Conservation (phyloP, 2,329 filamentous ascomycete genomes). For the Hypoxylon rubiginosum region DNA sequence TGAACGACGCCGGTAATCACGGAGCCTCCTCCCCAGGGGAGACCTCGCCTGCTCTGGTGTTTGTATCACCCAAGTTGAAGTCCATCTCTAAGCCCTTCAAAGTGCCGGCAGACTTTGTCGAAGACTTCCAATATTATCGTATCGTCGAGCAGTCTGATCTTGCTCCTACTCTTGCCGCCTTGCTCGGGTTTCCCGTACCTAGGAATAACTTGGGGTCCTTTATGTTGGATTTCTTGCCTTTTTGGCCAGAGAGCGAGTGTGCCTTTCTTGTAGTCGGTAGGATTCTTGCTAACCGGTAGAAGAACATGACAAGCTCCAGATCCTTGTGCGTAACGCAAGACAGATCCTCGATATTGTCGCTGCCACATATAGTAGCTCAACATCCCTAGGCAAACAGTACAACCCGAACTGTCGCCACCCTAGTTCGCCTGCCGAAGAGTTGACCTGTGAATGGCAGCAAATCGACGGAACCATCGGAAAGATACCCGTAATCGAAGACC, state of each 20-base stretch:
- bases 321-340: constrained; percentile 81
- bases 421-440: constrained; percentile 63
- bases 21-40: constrained; percentile 94
- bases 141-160: constrained; percentile 95
- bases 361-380: constrained; percentile 73
- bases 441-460: constrained; percentile 78
- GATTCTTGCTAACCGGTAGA: constrained; percentile 12
- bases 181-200: constrained; percentile 89
- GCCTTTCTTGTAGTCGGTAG: constrained; percentile 31
- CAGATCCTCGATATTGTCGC: constrained; percentile 85
- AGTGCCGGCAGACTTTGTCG: constrained; percentile 70
- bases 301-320: constrained; percentile 64
- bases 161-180: constrained; percentile 86
- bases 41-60: constrained; percentile 91
- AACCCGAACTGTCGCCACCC: constrained; percentile 53
- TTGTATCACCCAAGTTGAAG: constrained; percentile 87
- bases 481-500: constrained; percentile 3
- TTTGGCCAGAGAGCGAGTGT: constrained; percentile 77
- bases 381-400: constrained; percentile 54
- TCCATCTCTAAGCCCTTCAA: constrained; percentile 60
- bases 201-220: constrained; percentile 92
- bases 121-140: constrained; percentile 86
- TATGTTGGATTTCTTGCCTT: constrained; percentile 80
- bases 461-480: constrained; percentile 48
- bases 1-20: constrained; percentile 98